Conservation (phyloP, 73 alveolate genomes). For the Durusdinium trenchii region DNA sequence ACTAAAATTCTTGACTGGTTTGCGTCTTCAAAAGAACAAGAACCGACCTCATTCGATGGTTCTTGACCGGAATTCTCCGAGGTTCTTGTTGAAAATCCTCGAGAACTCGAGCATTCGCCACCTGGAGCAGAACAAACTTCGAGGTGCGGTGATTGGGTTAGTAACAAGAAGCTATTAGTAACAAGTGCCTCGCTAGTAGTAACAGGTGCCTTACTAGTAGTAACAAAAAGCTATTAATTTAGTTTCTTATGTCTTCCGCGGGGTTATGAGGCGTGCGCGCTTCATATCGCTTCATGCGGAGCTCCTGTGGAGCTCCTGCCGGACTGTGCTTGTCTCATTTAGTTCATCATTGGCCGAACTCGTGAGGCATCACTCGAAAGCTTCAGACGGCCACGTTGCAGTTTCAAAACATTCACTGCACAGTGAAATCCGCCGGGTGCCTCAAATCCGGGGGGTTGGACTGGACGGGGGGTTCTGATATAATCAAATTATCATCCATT, state of each 20-base stretch:
- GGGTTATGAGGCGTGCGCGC: too few relatives aligned
- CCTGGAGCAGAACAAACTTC: conserved; percentile 23
- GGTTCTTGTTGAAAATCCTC: conserved; percentile 7
- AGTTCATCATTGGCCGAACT: too few relatives aligned
- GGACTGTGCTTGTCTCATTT: too few relatives aligned
- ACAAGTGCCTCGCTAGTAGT: too few relatives aligned
- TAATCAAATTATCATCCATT: background rate
- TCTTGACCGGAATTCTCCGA: background rate
- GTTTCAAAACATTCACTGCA: conserved; percentile 25
- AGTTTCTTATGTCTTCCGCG: too few relatives aligned
- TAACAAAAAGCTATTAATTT: too few relatives aligned
- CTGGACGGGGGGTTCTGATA: background rate
- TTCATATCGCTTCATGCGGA: too few relatives aligned
- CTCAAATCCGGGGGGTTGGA: background rate
- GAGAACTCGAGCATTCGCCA: conserved; percentile 37
- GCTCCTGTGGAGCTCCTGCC: too few relatives aligned
- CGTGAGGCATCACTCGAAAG: conserved; percentile 58
- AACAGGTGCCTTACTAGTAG: too few relatives aligned
- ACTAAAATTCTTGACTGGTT: too few relatives aligned
- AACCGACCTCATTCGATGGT: background rate
- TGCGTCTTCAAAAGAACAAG: background rate
- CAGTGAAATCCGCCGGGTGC: conserved; percentile 25
- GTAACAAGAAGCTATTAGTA: too few relatives aligned
- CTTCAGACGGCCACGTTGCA: conserved; percentile 60
- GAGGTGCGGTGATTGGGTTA: background rate